phyloP scores from a whole-genome alignment of 2,329 filamentous ascomycete genomes.

The Anthostomella pinea region DNA sequence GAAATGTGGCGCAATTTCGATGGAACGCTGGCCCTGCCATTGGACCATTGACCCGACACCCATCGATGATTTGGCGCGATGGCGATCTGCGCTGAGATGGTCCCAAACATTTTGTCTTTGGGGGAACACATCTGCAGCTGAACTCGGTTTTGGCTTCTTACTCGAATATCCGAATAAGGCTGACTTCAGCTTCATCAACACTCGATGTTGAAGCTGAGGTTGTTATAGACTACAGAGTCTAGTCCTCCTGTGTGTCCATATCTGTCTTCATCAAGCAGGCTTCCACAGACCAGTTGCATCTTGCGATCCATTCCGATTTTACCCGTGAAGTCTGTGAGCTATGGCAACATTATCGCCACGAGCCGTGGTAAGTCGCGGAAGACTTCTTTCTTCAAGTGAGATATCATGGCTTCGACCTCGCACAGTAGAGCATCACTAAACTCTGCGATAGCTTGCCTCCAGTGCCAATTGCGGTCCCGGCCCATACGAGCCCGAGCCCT shows the following conservation, averaged over 20 bases:
- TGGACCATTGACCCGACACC: no score
- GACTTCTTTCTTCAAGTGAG: constrained; percentile 15
- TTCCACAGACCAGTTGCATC: constrained; percentile 7
- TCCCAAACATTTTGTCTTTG: constrained; percentile 2
- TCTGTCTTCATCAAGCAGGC: constrained; percentile 1
- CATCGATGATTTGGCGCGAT: constrained; percentile 1
- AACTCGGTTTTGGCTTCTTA: no score
- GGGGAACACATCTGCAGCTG: no score
- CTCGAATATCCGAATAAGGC: no score
- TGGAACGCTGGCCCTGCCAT: constrained; percentile 3
- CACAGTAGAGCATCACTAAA: constrained; percentile 19
- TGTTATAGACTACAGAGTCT: no score
- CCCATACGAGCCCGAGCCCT: constrained; percentile 8
- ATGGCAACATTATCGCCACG: constrained; percentile 18
- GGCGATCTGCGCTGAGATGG: neutral
- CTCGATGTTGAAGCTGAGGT: no score
- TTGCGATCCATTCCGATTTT: constrained; percentile 14
- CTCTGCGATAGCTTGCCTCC: constrained; percentile 19
- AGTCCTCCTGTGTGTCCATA: neutral
- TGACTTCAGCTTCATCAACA: no score
- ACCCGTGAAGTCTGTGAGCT: constrained; percentile 13
- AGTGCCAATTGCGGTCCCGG: constrained; percentile 13
- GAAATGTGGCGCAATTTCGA: constrained; percentile 5
- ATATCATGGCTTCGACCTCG: constrained; percentile 26
- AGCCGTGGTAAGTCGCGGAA: constrained; percentile 19